Base-by-base conservation (phyloP, 345 rosid species). In the Firmiana major region DNA sequence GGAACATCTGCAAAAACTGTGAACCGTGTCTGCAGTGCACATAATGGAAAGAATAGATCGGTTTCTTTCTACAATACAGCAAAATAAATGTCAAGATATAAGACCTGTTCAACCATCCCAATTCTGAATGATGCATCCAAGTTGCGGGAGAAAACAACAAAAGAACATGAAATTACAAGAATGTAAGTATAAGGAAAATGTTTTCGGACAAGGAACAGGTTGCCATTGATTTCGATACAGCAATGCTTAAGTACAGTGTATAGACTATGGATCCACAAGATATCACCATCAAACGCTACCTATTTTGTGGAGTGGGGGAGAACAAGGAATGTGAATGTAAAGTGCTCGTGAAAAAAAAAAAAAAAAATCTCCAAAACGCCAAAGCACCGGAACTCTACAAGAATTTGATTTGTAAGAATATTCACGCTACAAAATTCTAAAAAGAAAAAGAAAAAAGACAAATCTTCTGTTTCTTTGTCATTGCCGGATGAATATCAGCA, bases 321-420 rank as follows among this genome's bases (percentile, higher is more conserved):
- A 31, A 1, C 1, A 21, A 19, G n/a, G 55, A 51, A 16, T 16
- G 55, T 15, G 55, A 51, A 16, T 16, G 55, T 15, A 16, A 21
- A 22, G 5, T 45, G 63, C 53, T 55, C 24, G 34, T 1, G 16
- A 53, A 64, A 63, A 28, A 24, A 16, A 70, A 34, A 17, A 64
- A 46, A 71, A 73, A n/a, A 5, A 45, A 13, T 10, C 40, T 63
- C 64, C 68, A 54, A 8, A 63, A 24, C 65, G 21, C 51, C 10
- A 63, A 58, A 71, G 42, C 49, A 26, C 77, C 68, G 11, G 5
- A 71, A 49, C 77, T 79, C 76, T 71, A 75, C 75, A 69, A 67
- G 77, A 76, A 82, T 75, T 73, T 54, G 58, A 67, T 74, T 73
- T 70, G 77, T 67, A 81, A 81, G 78, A 84, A 81, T 79, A 81